phyloP scores from a whole-genome alignment of 768 basidiomycete genomes.

The Boletellus ananiceps region DNA sequence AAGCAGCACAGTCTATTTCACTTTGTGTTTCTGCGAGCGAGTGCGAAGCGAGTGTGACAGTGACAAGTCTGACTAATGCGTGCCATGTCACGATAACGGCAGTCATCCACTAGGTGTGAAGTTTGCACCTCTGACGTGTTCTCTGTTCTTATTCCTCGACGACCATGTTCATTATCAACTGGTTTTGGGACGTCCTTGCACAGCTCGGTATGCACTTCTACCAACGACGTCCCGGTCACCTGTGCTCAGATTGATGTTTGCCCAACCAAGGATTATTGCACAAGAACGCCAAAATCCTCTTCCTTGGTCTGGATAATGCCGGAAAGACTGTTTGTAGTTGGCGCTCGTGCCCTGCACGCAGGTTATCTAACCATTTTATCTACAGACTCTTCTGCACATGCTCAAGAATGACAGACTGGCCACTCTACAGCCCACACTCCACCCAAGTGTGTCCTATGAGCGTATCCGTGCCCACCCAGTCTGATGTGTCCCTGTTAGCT shows the following conservation, averaged over 20 bases:
- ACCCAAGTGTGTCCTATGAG: conserved; percentile 72
- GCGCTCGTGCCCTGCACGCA: neutral
- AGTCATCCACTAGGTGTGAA: neutral
- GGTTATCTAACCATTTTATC: conserved; percentile 4
- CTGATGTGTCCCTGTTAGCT: conserved; percentile 45
- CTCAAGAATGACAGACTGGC: conserved; percentile 98
- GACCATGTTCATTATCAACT: conserved; percentile 82
- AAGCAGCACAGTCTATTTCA: neutral
- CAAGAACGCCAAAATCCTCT: conserved; percentile 99
- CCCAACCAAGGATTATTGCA: conserved; percentile 66
- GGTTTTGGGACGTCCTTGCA: conserved; percentile 95
- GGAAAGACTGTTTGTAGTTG: conserved; percentile 82
- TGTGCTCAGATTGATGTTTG: conserved; percentile 1
- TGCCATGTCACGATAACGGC: conserved; percentile 18
- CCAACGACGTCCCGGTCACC: neutral
- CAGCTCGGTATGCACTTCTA: conserved; percentile 67
- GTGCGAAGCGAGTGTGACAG: neutral
- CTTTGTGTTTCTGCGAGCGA: neutral
- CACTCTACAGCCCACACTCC: conserved; percentile 95
- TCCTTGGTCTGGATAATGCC: conserved; percentile 98
- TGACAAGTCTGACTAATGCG: conserved; percentile 7
- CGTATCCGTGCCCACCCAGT: neutral
- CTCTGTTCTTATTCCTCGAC: conserved; percentile 19
- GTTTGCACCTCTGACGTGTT: conserved; percentile 18
- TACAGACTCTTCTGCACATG: conserved; percentile 94